Conservation (phyloP, 345 rosid species). For the Salix exigua region DNA sequence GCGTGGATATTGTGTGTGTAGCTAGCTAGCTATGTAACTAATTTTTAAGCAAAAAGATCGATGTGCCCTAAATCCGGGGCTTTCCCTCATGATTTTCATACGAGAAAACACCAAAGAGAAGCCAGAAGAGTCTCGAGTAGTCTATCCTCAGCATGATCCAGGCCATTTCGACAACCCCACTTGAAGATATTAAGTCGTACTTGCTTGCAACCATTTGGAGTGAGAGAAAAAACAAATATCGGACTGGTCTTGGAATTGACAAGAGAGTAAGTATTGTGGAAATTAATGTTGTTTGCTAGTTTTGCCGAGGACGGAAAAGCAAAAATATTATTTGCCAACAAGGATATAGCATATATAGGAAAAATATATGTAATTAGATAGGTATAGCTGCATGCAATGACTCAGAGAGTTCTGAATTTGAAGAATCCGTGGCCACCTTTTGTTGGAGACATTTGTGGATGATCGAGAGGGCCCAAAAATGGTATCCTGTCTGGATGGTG, state of each 20-base stretch:
- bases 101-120: slow-evolving; percentile 34
- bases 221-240: not conserved
- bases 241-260: slow-evolving; percentile 1
- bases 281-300: not conserved
- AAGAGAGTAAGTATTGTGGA: not conserved
- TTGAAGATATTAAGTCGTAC: slow-evolving; percentile 16
- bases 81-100: slow-evolving; percentile 42
- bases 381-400: not conserved
- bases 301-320: not conserved
- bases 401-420: slow-evolving; percentile 18
- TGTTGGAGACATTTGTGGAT: slow-evolving; percentile 22
- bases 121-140: slow-evolving; percentile 33
- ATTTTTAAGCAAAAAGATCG: not conserved
- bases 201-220: slow-evolving; percentile 19
- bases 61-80: slow-evolving; percentile 21
- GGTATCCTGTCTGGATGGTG: not conserved
- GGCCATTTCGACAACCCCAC: slow-evolving; percentile 26
- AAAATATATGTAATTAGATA: not conserved
- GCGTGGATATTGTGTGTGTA: not conserved
- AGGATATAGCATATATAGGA: not conserved
- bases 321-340: not conserved
- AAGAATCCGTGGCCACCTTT: slow-evolving; percentile 31
- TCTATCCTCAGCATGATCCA: slow-evolving; percentile 34
- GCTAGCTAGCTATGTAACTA: not conserved
- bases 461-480: not conserved